Evolutionary conservation across 768 basidiomycete species (phyloP), one percentile per base, ranked within the genome.

Genomic region (Termitomyces sp.): DNA sequence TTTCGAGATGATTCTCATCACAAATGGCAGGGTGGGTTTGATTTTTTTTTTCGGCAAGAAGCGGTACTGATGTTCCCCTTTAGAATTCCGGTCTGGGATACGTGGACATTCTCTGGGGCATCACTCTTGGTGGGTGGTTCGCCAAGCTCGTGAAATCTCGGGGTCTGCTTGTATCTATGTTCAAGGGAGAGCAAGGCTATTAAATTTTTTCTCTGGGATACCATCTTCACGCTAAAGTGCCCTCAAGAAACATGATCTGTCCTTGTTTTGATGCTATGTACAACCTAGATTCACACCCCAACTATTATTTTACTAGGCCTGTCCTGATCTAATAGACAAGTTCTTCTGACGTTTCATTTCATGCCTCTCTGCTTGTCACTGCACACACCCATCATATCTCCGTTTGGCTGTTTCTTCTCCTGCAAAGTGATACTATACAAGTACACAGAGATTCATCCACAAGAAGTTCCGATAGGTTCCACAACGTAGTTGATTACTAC

Each of bases 1-100:
- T 25, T 60, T 68, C 4, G 87, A 88, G 66, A 58, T 81, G 57
- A 86, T 89, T 29, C n/a, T 80, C 21, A 66, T 86, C 45, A 80
- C 83, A 5, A 79, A 82, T 55, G 86, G 86, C 58, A 82, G 73
- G 77, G 84, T 83, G 74, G 53, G 50, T 27, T 17, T 31, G 2
- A 12, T 21, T 31, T 43, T 17, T 3, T 34, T 9, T 17, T 44
- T 37, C 16, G 9, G 32, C 5, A 11, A 11, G 5, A 23, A 32
- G 17, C n/a, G 41, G 21, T n/a, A 38, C 63, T 4, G 60, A 37
- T 48, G 23, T 21, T 34, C 40, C 12, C 25, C 65, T 21, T 14
- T 35, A 82, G 82, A 64, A 68, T 12, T 73, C 73, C 6, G 82
- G 82, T 0, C 60, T 75, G 41, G 58, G 50, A 0, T 84, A 81